These are phyloP conservation scores for Candida yuanshanica DNA, from an alignment of 805 yeast species.

Conservation along the genomic window DNA sequence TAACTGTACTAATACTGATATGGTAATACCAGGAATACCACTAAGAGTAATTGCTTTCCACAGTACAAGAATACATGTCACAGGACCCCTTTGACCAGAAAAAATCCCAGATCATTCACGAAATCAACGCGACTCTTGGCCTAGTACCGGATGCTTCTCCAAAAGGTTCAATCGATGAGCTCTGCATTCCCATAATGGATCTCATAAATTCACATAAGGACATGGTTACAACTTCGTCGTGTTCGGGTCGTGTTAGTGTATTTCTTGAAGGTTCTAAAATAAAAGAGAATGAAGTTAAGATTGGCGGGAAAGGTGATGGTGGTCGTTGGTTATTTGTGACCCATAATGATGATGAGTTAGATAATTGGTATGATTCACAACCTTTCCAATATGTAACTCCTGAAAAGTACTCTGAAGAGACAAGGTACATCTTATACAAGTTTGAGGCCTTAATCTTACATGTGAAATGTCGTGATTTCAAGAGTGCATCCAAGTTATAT, in stretches of 20 bases:
- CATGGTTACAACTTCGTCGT: slow-evolving; percentile 83
- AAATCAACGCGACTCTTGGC: slow-evolving; percentile 39
- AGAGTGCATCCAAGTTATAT: slow-evolving; percentile 55
- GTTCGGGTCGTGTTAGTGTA: slow-evolving; percentile 83
- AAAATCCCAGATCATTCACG: slow-evolving; percentile 47
- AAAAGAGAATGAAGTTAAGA: slow-evolving; percentile 28
- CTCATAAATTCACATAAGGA: slow-evolving; percentile 56
- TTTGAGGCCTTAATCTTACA: slow-evolving; percentile 84
- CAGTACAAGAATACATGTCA: slow-evolving; percentile 3
- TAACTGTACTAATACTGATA: too few relatives aligned
- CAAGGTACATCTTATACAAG: slow-evolving; percentile 63
- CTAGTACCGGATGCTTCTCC: slow-evolving; percentile 67
- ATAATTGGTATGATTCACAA: slow-evolving; percentile 40
- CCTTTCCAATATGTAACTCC: slow-evolving; percentile 12
- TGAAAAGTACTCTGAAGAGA: slow-evolving; percentile 14
- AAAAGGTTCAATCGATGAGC: slow-evolving; percentile 76
- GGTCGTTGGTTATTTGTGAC: slow-evolving; percentile 82
- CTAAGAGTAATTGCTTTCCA: too few relatives aligned
- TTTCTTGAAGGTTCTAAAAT: slow-evolving; percentile 68
- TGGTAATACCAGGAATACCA: too few relatives aligned
- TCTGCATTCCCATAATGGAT: slow-evolving; percentile 66
- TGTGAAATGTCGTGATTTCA: slow-evolving; percentile 64
- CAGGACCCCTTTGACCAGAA: slow-evolving; percentile 61
- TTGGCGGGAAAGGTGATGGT: slow-evolving; percentile 85
- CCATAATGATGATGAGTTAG: slow-evolving; percentile 49